phyloP scores from a whole-genome alignment of 805 yeast species.

The Candida silvatica region DNA sequence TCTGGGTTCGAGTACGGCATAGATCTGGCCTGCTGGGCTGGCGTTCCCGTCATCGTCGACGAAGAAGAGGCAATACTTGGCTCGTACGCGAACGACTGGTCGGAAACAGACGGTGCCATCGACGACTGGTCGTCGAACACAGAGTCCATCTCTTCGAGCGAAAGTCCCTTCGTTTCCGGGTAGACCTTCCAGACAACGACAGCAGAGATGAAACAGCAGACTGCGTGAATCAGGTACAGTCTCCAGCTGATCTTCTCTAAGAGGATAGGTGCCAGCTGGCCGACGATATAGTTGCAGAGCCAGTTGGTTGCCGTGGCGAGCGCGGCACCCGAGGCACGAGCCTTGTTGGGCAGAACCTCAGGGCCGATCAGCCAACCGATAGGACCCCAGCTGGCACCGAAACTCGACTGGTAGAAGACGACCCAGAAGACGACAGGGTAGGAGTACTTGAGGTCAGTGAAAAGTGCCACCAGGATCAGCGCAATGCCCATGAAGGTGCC shows the following conservation, averaged over 20 bases:
- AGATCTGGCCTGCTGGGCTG: background rate
- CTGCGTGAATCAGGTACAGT: conserved; percentile 74
- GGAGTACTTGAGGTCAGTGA: conserved; percentile 44
- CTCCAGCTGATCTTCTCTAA: conserved; percentile 73
- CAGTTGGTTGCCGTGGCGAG: conserved; percentile 88
- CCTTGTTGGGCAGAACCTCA: conserved; percentile 77
- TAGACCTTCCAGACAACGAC: conserved; percentile 62
- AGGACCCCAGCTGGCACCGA: conserved; percentile 93
- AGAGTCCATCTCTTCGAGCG: conserved; percentile 86
- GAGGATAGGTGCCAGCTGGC: conserved; percentile 83
- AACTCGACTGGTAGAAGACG: conserved; percentile 70
- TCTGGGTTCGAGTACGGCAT: conserved; percentile 1
- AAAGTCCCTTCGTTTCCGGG: conserved; percentile 88
- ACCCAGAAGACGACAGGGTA: conserved; percentile 61
- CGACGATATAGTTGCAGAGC: conserved; percentile 88
- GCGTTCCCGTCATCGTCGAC: background rate
- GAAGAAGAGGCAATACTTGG: conserved; percentile 4
- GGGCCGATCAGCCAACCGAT: conserved; percentile 80
- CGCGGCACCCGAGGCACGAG: conserved; percentile 86
- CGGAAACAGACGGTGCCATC: background rate
- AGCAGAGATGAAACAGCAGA: conserved; percentile 67
- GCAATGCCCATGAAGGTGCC: conserved; percentile 74
- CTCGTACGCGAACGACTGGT: background rate
- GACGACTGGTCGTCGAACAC: conserved; percentile 63
- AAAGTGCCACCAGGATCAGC: conserved; percentile 54